Base-by-base conservation (phyloP, 345 rosid species). In the Eutrema heterophyllum region DNA sequence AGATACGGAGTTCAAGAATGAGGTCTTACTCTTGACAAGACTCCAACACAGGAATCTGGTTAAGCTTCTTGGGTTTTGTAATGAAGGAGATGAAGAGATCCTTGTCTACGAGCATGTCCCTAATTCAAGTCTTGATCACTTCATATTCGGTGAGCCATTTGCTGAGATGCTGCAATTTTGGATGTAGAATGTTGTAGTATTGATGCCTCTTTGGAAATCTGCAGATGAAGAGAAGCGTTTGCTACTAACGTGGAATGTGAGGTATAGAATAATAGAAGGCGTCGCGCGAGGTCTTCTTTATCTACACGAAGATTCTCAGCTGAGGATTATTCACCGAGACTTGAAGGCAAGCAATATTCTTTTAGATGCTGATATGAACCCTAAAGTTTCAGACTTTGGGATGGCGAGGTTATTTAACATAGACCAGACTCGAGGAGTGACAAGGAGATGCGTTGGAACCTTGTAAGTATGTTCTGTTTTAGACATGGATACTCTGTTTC, bases 311-410 rank as follows among this genome's bases (percentile, higher is more conserved):
- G 71, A 78, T 45, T 78, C 81, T 18, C 61, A 71, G 44, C 56
- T 72, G 0, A 16, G 55, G 38, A 67, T 78, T 32, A 73, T 78
- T n/a, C 75, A 78, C 15, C 32, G 71, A 30, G 74, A 78, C 63
- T 52, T 78, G 48, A 72, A 78, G 26, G 64, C 78, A 2, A 57
- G 80, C 26, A 80, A 72, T 36, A 57, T 68, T n/a, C 68, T 76
- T n/a, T 50, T 80, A 35, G 77, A 78, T 11, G 61, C 46, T 14
- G 67, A 74, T 7, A 21, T 71, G 68, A 71, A 75, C 24, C 76
- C 75, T 4, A 78, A 67, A 68, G 53, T 74, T 43, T 46, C 77
- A 45, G 79, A 81, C 36, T 81, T 80, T 15, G 83, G 81, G 9
- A 77, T 57, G 53, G 76, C 83, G 5, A 81, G 73, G 61, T 21